Conservation (phyloP, 225 moss, liverwort and hornwort species). For the Sphagnum tenellum region DNA sequence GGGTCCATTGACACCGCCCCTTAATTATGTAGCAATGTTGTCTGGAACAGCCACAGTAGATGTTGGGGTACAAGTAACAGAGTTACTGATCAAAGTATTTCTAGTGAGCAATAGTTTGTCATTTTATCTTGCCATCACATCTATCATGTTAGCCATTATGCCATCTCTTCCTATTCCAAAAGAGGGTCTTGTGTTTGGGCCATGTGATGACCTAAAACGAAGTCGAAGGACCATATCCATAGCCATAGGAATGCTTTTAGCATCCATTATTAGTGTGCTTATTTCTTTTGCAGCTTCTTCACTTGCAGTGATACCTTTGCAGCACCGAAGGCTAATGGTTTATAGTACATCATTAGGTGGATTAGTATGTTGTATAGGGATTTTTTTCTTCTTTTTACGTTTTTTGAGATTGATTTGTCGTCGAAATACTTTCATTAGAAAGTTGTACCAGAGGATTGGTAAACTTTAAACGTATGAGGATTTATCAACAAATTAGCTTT, state of each 20-base stretch:
- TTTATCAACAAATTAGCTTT: no score
- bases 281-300: constrained; percentile 15
- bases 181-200: not conserved
- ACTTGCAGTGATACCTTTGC: not conserved
- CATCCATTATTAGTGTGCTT: constrained; percentile 11
- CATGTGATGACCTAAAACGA: constrained; percentile 1
- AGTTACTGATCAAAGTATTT: constrained; percentile 6
- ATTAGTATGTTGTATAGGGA: constrained; percentile 6
- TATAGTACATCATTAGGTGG: constrained; percentile 3
- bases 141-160: constrained; percentile 16
- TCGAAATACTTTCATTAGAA: not conserved
- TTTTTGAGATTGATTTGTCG: constrained; percentile 1
- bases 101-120: constrained; percentile 18
- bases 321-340: constrained; percentile 5
- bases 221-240: constrained; percentile 5
- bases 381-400: constrained; percentile 1
- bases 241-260: constrained; percentile 12
- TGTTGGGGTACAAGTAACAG: constrained; percentile 1
- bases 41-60: not conserved
- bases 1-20: constrained; percentile 9
- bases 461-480: not conserved
- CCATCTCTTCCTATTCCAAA: constrained; percentile 20
- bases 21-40: not conserved
- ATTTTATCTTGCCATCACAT: constrained; percentile 18
- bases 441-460: not conserved